These are phyloP conservation scores for Ustilago nuda DNA, from an alignment of 1,284 basidiomycete genomes.

Conservation along the genomic window DNA sequence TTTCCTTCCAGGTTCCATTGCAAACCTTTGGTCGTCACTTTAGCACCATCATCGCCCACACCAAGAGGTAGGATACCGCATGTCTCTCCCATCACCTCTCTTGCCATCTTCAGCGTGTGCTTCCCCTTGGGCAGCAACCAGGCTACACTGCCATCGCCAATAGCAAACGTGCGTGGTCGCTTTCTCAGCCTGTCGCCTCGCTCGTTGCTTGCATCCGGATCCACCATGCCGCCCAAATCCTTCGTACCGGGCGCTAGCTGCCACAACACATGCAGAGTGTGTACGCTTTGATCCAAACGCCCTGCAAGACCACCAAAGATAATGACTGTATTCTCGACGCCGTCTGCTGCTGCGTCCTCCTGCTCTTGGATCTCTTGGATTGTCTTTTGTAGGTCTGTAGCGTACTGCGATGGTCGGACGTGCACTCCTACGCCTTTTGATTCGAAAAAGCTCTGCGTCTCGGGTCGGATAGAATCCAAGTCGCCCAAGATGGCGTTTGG, in stretches of 20 bases:
- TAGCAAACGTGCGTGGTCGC: conserved; percentile 77
- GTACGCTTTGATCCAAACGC: conserved; percentile 91
- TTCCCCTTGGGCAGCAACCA: conserved; percentile 86
- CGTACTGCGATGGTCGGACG: conserved; percentile 79
- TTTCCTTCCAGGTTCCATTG: conserved; percentile 80
- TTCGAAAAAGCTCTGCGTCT: conserved; percentile 80
- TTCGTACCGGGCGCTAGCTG: conserved; percentile 75
- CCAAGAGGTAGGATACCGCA: conserved; percentile 94
- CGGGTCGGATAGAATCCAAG: conserved; percentile 83
- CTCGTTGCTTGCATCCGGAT: conserved; percentile 32
- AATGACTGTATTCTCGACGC: conserved; percentile 72
- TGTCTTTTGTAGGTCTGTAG: conserved; percentile 96
- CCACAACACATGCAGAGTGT: conserved; percentile 86
- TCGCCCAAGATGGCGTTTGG: conserved; percentile 94
- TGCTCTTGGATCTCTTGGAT: conserved; percentile 75
- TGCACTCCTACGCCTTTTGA: conserved; percentile 77
- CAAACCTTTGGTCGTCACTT: conserved; percentile 83
- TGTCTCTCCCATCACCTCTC: conserved; percentile 81
- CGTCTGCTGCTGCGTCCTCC: conserved; percentile 72
- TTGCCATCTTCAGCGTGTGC: conserved; percentile 81
- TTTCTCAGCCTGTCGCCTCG: conserved; percentile 67
- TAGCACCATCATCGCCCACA: conserved; percentile 73
- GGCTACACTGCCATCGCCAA: conserved; percentile 87
- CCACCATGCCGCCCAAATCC: conserved; percentile 38
- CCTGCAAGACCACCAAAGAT: conserved; percentile 90